Evolutionary conservation across 2,329 filamentous ascomycete genomes (phyloP), one percentile per base, ranked within the genome.

Genomic region (Cladobotryum mycophilum): DNA sequence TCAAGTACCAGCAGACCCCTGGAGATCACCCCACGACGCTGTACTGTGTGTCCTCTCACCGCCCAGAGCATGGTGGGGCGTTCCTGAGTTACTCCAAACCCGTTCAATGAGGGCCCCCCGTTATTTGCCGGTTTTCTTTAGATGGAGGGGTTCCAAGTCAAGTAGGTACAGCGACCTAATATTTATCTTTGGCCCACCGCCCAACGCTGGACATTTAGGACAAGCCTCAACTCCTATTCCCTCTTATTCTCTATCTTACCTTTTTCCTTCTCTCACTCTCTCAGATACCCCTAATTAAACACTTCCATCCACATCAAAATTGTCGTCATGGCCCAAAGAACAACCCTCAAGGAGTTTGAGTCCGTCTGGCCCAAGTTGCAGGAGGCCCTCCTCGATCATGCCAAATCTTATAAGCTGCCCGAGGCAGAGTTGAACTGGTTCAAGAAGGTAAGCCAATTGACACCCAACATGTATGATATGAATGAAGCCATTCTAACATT

Each of bases 261-360:
- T 3, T 41, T 37, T 40, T 37, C 41, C 22, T 17, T 14, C 12
- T 3, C 13, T 43, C 38, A 44, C 43, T 17, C 47, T 47, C 20
- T 6, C 44, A 11, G 6, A 12, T 7, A 20, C 37, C 9, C n/a
- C 20, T 33, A 4, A 5, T 14, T 20, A 30, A 30, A 11, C 6
- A 11, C 6, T 8, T 30, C 6, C 25, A 30, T 18, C 17, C 20
- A 22, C 22, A 34, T 33, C 18, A 36, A 13, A 18, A 52, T 46
- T 47, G 48, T 55, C 58, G 73, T 63, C 47, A 84, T 82, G 79
- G 78, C 80, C 40, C 73, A 93, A 76, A 83, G 84, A 60, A 86
- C 86, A 46, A 91, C 85, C 45, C 82, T 91, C 53, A 77, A 86
- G 64, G 85, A 95, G 64, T 99, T 99, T 69, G 90, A 97, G 79